These are phyloP conservation scores for Populus hybrid DNA, from an alignment of 441 rosid species.

Conservation along the genomic window DNA sequence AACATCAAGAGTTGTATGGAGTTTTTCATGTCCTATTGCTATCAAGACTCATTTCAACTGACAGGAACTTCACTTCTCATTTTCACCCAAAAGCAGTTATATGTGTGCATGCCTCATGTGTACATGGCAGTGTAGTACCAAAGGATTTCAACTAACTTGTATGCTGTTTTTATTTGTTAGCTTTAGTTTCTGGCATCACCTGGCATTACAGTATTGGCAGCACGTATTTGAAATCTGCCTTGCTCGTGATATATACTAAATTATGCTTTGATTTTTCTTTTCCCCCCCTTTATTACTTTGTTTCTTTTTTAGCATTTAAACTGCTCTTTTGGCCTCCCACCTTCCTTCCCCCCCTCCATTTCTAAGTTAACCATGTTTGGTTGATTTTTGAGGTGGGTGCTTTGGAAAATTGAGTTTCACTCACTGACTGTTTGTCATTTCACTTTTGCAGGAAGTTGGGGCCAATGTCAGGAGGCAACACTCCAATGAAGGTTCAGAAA, in stretches of 20 bases:
- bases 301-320: neutral
- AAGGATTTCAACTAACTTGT: neutral
- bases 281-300: neutral
- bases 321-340: neutral
- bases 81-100: neutral
- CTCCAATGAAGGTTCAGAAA: constrained; percentile 52
- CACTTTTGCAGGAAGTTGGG: constrained; percentile 70
- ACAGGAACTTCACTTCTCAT: neutral
- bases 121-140: neutral
- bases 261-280: neutral
- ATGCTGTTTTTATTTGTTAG: neutral
- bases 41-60: neutral
- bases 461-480: constrained; percentile 61
- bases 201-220: neutral
- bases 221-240: neutral
- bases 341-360: neutral
- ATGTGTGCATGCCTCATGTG: neutral
- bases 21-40: neutral
- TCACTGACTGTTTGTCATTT: constrained; percentile 2
- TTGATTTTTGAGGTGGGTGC: constrained; percentile 10
- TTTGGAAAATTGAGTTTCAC: constrained; percentile 12
- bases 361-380: neutral
- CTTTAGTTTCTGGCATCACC: neutral
- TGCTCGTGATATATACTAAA: neutral
- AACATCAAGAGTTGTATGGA: neutral